phyloP scores from a whole-genome alignment of 495 filamentous ascomycete genomes.

The Trichoderma erinaceum region DNA sequence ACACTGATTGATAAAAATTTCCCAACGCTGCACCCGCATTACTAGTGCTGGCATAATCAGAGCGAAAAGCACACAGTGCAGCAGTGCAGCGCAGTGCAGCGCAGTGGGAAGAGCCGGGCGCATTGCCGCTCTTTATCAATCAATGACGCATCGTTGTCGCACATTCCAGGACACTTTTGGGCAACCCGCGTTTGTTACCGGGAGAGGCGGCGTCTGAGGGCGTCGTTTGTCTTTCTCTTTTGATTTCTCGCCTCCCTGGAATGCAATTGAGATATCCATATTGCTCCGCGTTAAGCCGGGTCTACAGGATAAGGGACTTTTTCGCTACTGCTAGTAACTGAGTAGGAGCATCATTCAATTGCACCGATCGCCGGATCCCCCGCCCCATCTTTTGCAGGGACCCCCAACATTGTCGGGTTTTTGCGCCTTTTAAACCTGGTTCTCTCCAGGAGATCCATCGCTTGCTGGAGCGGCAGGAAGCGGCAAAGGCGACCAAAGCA shows the following conservation, averaged over 20 bases:
- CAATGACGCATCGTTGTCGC: not conserved
- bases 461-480: too few relatives aligned
- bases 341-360: too few relatives aligned
- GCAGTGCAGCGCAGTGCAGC: not conserved
- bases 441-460: too few relatives aligned
- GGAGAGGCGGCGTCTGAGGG: not conserved
- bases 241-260: not conserved
- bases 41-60: not conserved
- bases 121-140: not conserved
- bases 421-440: too few relatives aligned
- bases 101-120: not conserved
- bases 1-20: conserved; percentile 6
- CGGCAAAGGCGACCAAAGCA: too few relatives aligned
- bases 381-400: too few relatives aligned
- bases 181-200: not conserved
- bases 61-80: not conserved
- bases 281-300: not conserved
- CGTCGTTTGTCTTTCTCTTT: not conserved
- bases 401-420: too few relatives aligned
- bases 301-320: too few relatives aligned
- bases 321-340: too few relatives aligned
- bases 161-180: not conserved
- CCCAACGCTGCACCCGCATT: not conserved
- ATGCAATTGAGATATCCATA: not conserved
- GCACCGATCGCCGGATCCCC: too few relatives aligned